These are phyloP conservation scores for Geotrichum aggregatum DNA, from an alignment of 1,139 yeast genomes.

Conservation along the genomic window DNA sequence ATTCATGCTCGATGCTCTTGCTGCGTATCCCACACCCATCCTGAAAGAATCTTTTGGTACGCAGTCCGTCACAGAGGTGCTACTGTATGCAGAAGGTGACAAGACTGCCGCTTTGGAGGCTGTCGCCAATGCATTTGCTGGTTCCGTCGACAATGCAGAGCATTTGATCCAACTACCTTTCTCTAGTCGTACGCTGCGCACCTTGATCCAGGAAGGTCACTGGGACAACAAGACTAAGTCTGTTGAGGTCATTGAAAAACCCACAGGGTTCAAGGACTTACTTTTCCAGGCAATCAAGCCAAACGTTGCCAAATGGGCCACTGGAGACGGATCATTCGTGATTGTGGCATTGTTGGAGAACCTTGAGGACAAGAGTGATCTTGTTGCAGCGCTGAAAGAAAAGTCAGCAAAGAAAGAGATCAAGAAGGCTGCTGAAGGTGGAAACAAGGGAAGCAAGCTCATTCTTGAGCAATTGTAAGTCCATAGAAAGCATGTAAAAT, in stretches of 20 bases:
- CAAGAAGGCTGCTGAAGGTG: slow-evolving; percentile 48
- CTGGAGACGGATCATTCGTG: slow-evolving; percentile 74
- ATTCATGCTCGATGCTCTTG: slow-evolving; percentile 53
- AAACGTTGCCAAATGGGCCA: slow-evolving; percentile 51
- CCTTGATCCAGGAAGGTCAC: slow-evolving; percentile 71
- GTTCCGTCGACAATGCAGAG: slow-evolving; percentile 52
- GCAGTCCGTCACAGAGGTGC: slow-evolving; percentile 73
- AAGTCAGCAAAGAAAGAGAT: slow-evolving; percentile 30
- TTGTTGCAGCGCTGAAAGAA: slow-evolving; percentile 53
- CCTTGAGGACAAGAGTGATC: slow-evolving; percentile 39
- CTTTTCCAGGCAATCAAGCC: slow-evolving; percentile 47
- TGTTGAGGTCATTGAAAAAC: slow-evolving; percentile 45
- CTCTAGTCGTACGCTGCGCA: slow-evolving; percentile 70
- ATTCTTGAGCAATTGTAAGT: slow-evolving; percentile 43
- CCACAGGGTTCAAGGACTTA: slow-evolving; percentile 51
- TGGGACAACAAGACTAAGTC: slow-evolving; percentile 60
- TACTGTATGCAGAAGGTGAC: slow-evolving; percentile 55
- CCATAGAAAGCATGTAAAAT: not conserved
- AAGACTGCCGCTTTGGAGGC: slow-evolving; percentile 57
- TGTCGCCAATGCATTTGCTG: slow-evolving; percentile 40
- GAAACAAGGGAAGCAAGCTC: slow-evolving; percentile 78
- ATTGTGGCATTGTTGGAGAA: slow-evolving; percentile 50
- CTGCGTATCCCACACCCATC: slow-evolving; percentile 47
- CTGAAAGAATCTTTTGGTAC: slow-evolving; percentile 72
- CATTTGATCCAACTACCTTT: slow-evolving; percentile 66